Conservation (phyloP, 106 monocot genomes). For the Allium cepa region DNA sequence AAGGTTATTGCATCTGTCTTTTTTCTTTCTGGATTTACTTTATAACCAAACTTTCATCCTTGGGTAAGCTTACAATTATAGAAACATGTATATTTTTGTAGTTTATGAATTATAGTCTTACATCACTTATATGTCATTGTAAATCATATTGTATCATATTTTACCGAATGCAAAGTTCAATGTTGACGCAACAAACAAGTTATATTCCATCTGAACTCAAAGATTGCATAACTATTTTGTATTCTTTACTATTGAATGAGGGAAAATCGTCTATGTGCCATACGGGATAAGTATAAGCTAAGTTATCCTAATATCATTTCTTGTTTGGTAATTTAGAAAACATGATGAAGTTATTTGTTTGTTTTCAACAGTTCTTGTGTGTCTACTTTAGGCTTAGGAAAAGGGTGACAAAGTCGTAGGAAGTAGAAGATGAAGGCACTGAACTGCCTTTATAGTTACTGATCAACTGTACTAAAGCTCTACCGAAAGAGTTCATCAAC, state of each 20-base stretch:
- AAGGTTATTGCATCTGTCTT: slow-evolving; percentile 56
- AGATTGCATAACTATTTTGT: slow-evolving; percentile 44
- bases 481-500: too few relatives aligned
- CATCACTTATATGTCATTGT: too few relatives aligned
- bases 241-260: slow-evolving; percentile 32
- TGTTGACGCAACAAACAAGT: slow-evolving; percentile 20
- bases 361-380: slow-evolving; percentile 36
- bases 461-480: too few relatives aligned
- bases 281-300: slow-evolving; percentile 59
- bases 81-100: too few relatives aligned
- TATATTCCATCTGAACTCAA: slow-evolving; percentile 45
- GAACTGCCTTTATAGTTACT: too few relatives aligned
- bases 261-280: slow-evolving; percentile 15
- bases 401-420: too few relatives aligned
- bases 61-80: slow-evolving; percentile 28
- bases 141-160: background rate
- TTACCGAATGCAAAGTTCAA: slow-evolving; percentile 15
- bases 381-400: slow-evolving; percentile 15
- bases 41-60: slow-evolving; percentile 34
- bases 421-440: too few relatives aligned
- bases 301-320: background rate
- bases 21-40: slow-evolving; percentile 51
- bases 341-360: slow-evolving; percentile 1
- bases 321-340: background rate
- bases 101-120: too few relatives aligned